Evolutionary conservation across 257 asterid species (phyloP), one percentile per base, ranked within the genome.

Genomic region (Solanum pennellii): DNA sequence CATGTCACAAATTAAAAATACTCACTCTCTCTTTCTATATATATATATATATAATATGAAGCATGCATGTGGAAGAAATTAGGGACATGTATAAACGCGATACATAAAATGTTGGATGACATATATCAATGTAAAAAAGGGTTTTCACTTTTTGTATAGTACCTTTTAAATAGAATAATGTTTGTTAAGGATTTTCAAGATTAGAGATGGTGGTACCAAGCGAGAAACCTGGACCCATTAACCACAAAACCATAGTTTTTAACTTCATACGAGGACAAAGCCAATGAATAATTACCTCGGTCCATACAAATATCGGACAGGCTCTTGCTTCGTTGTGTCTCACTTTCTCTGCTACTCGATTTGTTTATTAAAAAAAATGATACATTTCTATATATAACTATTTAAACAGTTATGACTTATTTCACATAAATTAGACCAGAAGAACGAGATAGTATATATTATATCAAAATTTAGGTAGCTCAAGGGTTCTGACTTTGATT

Each of bases 261-360:
- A 87, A 62, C 84, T 16, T 56, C 37, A 87, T 88, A 88, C 74
- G 88, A 88, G 88, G 94, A 95, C 93, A 92, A 91, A 88, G 84
- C 25, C 59, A 93, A 88, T 89, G 87, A 90, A 89, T 75, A 74
- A 37, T 90, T 71, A 91, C 94, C 95, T 93, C 88, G 95, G 86
- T 92, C 89, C 82, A 49, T 89, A 65, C 93, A 93, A 94, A 88
- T 73, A 29, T 87, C 39, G 72, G 94, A 92, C 93, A 91, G 91
- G 93, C 94, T 91, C 95, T 93, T 94, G 93, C 94, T 93, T 94
- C 93, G 31, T 91, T 90, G 95, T 37, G 89, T 93, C 91, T 88
- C 93, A 86, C 72, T 88, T 89, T 89, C 84, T 87, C 0, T 37
- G 2, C 11, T 9, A 0, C 10, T 52, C 62, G 62, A 52, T 52